Conservation (phyloP, 2,329 filamentous ascomycete genomes). For the Neonectria punicea region DNA sequence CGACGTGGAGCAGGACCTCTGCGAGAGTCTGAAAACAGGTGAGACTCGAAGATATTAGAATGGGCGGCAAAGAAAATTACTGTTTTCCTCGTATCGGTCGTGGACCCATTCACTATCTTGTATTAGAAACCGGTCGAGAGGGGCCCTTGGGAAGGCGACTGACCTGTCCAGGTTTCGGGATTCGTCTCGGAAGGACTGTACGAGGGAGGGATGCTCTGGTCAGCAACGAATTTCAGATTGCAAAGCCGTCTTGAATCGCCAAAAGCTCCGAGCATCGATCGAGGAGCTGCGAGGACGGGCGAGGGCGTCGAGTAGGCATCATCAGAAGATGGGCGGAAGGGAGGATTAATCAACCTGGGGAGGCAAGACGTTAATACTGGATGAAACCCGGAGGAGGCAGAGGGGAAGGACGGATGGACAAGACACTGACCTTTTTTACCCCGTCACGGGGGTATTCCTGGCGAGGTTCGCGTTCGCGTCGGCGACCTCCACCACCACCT, state of each 20-base stretch:
- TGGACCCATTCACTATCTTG: slow-evolving; percentile 87
- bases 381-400: slow-evolving; percentile 18
- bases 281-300: slow-evolving; percentile 44
- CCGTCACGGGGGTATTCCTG: slow-evolving; percentile 78
- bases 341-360: slow-evolving; percentile 50
- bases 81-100: slow-evolving; percentile 84
- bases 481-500: slow-evolving; percentile 48
- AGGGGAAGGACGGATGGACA: neutral
- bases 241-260: slow-evolving; percentile 44
- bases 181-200: slow-evolving; percentile 71
- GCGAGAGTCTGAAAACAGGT: slow-evolving; percentile 50
- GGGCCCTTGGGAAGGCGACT: slow-evolving; percentile 41
- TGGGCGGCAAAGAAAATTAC: slow-evolving; percentile 51
- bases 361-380: slow-evolving; percentile 32
- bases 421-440: slow-evolving; percentile 81
- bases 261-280: slow-evolving; percentile 45
- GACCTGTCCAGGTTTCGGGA: slow-evolving; percentile 77
- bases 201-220: slow-evolving; percentile 50
- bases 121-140: slow-evolving; percentile 22
- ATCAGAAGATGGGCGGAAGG: slow-evolving; percentile 42
- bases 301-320: slow-evolving; percentile 43
- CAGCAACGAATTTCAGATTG: slow-evolving; percentile 53
- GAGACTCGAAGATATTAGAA: slow-evolving; percentile 28
- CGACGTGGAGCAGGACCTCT: slow-evolving; percentile 55
- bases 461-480: slow-evolving; percentile 50